Base-by-base conservation (phyloP, 2,329 filamentous ascomycete species). In the Plenodomus biglobosus region DNA sequence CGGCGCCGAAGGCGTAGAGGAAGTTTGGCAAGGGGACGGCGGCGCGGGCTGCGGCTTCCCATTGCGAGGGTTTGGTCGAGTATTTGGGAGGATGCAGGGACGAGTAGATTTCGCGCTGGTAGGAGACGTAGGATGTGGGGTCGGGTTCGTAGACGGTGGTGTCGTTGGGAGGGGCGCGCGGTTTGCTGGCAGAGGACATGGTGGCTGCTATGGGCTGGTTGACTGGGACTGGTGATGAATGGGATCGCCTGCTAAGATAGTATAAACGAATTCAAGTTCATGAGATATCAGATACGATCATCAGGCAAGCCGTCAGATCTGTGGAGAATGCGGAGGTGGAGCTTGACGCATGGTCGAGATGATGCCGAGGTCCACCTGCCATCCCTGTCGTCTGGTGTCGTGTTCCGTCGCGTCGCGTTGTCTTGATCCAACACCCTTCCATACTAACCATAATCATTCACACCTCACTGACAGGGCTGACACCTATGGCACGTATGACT, bases 41-140 rank as follows among this genome's bases (percentile, higher is more conserved):
- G 15, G 56, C 56, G 27, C 62, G 59, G 1, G 73, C 72, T 21
- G 66, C 61, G 6, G 59, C 56, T 47, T 74, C 71, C 71, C 72
- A 74, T 68, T 72, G 59, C 27, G 64, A 59, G 2, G 71, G 71
- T 41, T 71, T 73, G 8, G 73, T 75, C 11, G 71, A 73, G 56
- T 69, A 73, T 4, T 68, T 65, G 2, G 73, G 73, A n/a, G 56
- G 62, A 3, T 64, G 61, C 3, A 75, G 65, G 17, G 49, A 59
- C 24, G 56, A 54, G 55, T 75, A 75, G 45, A 75, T 73, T 3
- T 69, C 66, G 8, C 72, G 60, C 43, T 72, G 68, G 48, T 60
- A 70, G 17, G 55, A 35, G 2, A 65, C 62, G 22, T 61, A 58
- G 4, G 71, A 62, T 5, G 66, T 61, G 8, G 71, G 70, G 42